phyloP scores from a whole-genome alignment of 495 filamentous ascomycete species.

The Aspergillus biplanus region DNA sequence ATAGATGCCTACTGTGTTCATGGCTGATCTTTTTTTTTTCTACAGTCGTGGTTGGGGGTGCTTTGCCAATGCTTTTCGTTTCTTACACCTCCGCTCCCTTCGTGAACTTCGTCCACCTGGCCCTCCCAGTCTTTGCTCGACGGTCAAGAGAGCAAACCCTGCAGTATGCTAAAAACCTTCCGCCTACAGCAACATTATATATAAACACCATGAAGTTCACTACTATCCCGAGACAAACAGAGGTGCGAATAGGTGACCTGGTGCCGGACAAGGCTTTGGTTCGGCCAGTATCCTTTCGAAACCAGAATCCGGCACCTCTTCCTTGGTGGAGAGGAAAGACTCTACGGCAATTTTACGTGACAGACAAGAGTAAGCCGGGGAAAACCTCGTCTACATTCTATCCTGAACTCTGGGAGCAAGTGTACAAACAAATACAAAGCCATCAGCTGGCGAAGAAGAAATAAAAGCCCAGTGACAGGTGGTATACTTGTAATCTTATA shows the following conservation, averaged over 20 bases:
- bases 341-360: conserved; percentile 40
- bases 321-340: conserved; percentile 39
- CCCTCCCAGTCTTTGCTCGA: conserved; percentile 70
- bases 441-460: conserved; percentile 16
- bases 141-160: conserved; percentile 66
- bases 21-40: not conserved
- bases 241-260: conserved; percentile 45
- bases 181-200: conserved; percentile 64
- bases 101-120: conserved; percentile 72
- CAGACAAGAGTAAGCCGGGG: conserved; percentile 38
- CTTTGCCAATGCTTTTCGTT: conserved; percentile 69
- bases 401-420: conserved; percentile 47
- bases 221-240: conserved; percentile 43
- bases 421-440: conserved; percentile 43
- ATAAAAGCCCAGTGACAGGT: not conserved
- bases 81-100: conserved; percentile 67
- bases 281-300: conserved; percentile 47
- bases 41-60: conserved; percentile 60
- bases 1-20: conserved; percentile 12
- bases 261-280: conserved; percentile 33
- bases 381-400: conserved; percentile 43
- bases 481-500: no score
- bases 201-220: conserved; percentile 71
- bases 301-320: conserved; percentile 35
- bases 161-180: conserved; percentile 64